phyloP scores from a whole-genome alignment of 208 protist species.

The Leishmania tropica region DNA sequence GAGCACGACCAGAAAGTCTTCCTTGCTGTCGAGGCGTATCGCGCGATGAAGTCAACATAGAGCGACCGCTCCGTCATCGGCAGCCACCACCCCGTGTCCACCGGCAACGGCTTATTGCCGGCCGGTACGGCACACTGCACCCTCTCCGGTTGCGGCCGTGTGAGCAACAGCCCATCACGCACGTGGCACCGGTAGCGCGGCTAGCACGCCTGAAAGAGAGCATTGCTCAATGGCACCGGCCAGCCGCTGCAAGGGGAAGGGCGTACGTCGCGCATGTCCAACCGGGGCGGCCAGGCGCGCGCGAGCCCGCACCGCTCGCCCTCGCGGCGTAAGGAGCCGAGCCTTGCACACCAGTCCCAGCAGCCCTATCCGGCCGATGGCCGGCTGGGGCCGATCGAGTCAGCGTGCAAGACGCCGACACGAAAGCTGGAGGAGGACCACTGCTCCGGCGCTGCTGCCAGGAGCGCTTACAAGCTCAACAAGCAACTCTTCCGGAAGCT shows the following conservation, averaged over 20 bases:
- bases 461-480: not conserved
- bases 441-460: not conserved
- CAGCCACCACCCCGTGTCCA: not conserved
- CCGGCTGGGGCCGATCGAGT: slow-evolving; percentile 9
- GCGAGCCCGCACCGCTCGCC: not conserved
- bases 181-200: not conserved
- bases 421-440: not conserved
- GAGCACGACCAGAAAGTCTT: slow-evolving; percentile 18
- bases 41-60: not conserved
- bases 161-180: slow-evolving; percentile 9
- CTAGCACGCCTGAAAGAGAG: not conserved
- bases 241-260: not conserved
- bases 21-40: slow-evolving; percentile 25
- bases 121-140: slow-evolving; percentile 4
- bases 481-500: not conserved
- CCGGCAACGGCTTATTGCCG: not conserved
- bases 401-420: not conserved
- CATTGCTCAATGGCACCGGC: not conserved
- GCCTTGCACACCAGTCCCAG: not conserved
- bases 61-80: not conserved
- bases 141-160: slow-evolving; percentile 1
- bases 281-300: not conserved
- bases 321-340: not conserved
- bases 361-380: not conserved
- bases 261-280: not conserved